Evolutionary conservation across 306 rosid genomes (phyloP).

Genomic region (Dicorynia guianensis): DNA sequence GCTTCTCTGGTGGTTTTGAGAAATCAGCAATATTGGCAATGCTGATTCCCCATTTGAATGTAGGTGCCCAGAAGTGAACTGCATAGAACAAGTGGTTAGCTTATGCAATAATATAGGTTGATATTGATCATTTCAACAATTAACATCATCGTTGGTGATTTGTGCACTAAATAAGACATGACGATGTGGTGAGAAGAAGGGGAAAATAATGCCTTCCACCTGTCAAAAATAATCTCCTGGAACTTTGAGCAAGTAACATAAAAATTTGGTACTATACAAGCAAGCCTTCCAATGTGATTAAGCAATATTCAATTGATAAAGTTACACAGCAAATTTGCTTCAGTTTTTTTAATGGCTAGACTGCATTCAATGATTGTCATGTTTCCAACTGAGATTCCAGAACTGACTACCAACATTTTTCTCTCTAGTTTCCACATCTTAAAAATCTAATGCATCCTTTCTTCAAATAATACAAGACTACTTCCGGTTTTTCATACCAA

Average conservation of each 20-base stretch:
- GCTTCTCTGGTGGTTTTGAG: slow-evolving; percentile 85
- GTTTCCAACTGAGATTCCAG: slow-evolving; percentile 19
- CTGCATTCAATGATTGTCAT: not conserved
- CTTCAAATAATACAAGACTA: not conserved
- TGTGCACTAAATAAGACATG: slow-evolving; percentile 18
- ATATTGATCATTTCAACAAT: slow-evolving; percentile 25
- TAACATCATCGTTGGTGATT: slow-evolving; percentile 18
- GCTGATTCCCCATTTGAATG: slow-evolving; percentile 99
- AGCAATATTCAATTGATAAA: not conserved
- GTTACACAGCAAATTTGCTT: not conserved
- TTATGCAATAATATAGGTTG: slow-evolving; percentile 23
- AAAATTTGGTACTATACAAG: slow-evolving; percentile 1
- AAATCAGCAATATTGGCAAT: slow-evolving; percentile 94
- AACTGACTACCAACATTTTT: not conserved
- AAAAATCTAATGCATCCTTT: not conserved
- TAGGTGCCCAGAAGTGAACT: slow-evolving; percentile 99
- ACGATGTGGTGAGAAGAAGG: slow-evolving; percentile 7
- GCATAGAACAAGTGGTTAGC: slow-evolving; percentile 38
- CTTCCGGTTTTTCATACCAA: not conserved
- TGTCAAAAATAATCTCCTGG: slow-evolving; percentile 16
- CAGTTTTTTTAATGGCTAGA: not conserved
- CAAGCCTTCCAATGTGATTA: not conserved
- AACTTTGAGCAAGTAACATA: slow-evolving; percentile 3
- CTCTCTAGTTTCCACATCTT: not conserved
- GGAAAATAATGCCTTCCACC: not conserved